Base-by-base conservation (phyloP, 192 early-diverging fungal genomes). In the Coemansia sp. region DNA sequence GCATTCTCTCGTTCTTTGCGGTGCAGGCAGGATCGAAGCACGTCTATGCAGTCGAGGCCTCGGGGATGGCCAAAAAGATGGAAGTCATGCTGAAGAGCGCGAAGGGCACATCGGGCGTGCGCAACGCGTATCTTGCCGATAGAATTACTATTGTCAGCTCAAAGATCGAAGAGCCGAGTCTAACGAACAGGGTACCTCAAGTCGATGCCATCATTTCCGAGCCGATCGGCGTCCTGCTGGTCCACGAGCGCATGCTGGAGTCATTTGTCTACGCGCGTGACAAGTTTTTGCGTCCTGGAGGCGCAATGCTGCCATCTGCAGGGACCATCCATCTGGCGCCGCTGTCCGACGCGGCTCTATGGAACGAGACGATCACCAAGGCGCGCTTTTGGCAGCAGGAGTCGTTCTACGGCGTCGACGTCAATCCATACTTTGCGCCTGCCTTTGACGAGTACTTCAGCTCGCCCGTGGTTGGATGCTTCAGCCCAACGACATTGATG, bases 201-300 rank as follows among this genome's bases (percentile, higher is more conserved):
- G 95, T 99, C 0, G 97, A 99, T 55, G 94, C 91, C 4, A 91
- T 99, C 39, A 88, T 99, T 58, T 94, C 92, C 45, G 97, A 99
- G 71, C 97, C 97, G 13, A 97, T 99, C 67, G 94, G 94, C 45
- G 97, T 99, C 22, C 78, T 99, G 30, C 84, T 99, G 58, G 89
- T 99, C 52, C 97, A 99, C 61, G 97, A 98, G 72, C 86, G 97
- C 32, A 98, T 98, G 97, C 83, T 90, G 62, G 61, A 83, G 72
- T 70, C 68, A 49, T 72, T 24, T 46, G 51, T 67, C 3, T 68
- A 63, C 39, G 80, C 80, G 3, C 67, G 97, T 46, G 94, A 99
- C 70, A 83, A 83, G 45, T 99, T 88, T 68, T 69, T 99, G 58
- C 96, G 96, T 42, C 93, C 94, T 4, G 93, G 93, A 1, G 97